Evolutionary conservation across 257 asterid species (phyloP).

Genomic region (Anisodus tanguticus): DNA sequence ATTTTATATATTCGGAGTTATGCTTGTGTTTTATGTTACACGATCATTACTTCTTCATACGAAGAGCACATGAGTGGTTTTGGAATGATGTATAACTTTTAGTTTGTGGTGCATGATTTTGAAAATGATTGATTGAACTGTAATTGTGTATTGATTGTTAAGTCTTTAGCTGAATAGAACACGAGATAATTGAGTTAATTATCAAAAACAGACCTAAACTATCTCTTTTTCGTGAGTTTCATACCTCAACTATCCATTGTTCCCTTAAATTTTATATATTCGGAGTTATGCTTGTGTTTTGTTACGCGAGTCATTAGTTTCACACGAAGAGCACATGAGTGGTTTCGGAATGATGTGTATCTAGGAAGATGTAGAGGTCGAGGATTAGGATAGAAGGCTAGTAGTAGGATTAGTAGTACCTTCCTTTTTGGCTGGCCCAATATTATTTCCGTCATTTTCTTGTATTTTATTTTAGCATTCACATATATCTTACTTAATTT

Average conservation of each 20-base stretch:
- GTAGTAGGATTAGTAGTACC: too few species aligned
- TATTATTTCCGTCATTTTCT: too few species aligned
- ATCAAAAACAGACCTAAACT: too few species aligned
- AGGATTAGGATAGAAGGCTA: too few species aligned
- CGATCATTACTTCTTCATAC: slow-evolving; percentile 6
- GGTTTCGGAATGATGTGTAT: not conserved
- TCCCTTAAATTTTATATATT: not conserved
- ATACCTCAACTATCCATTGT: too few species aligned
- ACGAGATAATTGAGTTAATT: too few species aligned
- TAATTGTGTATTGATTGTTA: not conserved
- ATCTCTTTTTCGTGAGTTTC: too few species aligned
- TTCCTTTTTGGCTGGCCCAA: too few species aligned
- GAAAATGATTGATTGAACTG: not conserved
- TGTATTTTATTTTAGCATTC: too few species aligned
- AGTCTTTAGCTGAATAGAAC: not conserved
- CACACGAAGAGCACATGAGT: not conserved
- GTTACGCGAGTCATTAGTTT: not conserved
- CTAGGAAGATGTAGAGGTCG: too few species aligned
- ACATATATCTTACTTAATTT: too few species aligned
- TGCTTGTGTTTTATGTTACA: not conserved
- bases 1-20: not conserved
- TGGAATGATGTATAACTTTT: not conserved
- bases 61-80: slow-evolving; percentile 14
- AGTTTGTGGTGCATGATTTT: not conserved
- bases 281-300: not conserved